These are phyloP conservation scores for Cardamine resedifolia DNA, from an alignment of 345 rosid species.

Conservation along the genomic window DNA sequence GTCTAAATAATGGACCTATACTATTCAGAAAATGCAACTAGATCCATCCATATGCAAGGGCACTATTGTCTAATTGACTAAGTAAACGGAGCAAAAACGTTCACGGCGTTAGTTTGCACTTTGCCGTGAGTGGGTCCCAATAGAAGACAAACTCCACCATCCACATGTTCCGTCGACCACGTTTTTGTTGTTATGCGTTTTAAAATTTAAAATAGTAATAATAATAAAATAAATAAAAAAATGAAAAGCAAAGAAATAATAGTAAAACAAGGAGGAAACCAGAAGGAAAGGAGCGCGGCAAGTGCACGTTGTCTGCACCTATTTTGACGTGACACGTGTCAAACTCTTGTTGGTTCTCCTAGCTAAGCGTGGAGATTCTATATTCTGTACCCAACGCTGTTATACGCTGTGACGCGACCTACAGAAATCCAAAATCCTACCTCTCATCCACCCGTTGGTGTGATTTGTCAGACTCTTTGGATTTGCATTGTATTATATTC, in stretches of 20 bases:
- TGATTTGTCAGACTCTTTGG: not conserved
- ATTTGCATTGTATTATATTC: not conserved
- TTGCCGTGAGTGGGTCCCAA: slow-evolving; percentile 26
- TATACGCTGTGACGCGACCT: slow-evolving; percentile 27
- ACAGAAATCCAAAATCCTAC: not conserved
- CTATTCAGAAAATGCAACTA: not conserved
- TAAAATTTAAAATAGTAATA: not conserved
- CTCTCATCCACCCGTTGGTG: not conserved
- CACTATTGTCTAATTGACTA: not conserved
- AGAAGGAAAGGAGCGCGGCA: slow-evolving; percentile 5
- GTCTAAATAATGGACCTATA: not conserved
- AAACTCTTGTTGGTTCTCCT: not conserved
- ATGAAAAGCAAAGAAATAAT: not conserved
- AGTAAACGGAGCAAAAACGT: not conserved
- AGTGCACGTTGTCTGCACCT: slow-evolving; percentile 31
- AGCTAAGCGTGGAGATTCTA: slow-evolving; percentile 12
- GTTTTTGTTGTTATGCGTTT: slow-evolving; percentile 40
- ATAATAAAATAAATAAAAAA: not conserved
- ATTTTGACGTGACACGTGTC: not conserved
- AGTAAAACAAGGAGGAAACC: slow-evolving; percentile 11
- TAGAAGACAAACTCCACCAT: slow-evolving; percentile 30
- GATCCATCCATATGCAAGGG: slow-evolving; percentile 15
- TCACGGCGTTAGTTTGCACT: slow-evolving; percentile 22
- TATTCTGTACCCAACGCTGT: not conserved
- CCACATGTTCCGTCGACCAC: slow-evolving; percentile 39